Evolutionary conservation across 768 basidiomycete species (phyloP).

Genomic region (Tylopilus balloui): DNA sequence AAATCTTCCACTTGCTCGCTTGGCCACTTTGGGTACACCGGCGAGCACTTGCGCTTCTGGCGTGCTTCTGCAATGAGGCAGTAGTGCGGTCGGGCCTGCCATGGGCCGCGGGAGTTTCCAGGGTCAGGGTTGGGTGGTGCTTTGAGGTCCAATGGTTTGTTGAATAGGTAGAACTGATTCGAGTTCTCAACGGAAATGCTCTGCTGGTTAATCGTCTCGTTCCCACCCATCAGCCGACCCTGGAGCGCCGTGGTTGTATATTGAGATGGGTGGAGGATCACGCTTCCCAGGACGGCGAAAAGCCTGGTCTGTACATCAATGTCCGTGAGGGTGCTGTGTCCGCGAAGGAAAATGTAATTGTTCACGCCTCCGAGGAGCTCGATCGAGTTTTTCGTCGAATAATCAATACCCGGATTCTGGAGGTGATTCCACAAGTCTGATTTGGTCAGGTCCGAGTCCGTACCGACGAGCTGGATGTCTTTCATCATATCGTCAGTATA

Average conservation of each 20-base stretch:
- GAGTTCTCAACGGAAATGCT: not conserved
- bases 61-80: slow-evolving; percentile 6
- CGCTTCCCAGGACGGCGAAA: not conserved
- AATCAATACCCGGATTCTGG: not conserved
- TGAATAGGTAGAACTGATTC: slow-evolving; percentile 6
- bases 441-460: not conserved
- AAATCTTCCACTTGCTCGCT: not conserved
- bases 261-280: not conserved
- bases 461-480: slow-evolving; percentile 10
- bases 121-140: not conserved
- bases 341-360: slow-evolving; percentile 11
- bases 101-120: not conserved
- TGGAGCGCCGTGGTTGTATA: not conserved
- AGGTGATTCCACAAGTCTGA: not conserved
- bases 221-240: not conserved
- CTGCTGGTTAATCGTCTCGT: not conserved
- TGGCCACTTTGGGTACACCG: slow-evolving; percentile 3
- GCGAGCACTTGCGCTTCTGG: slow-evolving; percentile 8
- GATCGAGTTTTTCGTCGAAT: not conserved
- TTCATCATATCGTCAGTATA: not conserved
- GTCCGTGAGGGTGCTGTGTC: slow-evolving; percentile 6
- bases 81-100: not conserved
- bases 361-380: slow-evolving; percentile 3
- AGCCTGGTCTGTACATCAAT: slow-evolving; percentile 10
- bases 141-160: slow-evolving; percentile 1